A percentile compares a stretch with the other conserved stretches of the same genome.
These are phyloP conservation scores for Magnusiomyces tetraspermus DNA, from an alignment of 1,139 yeast genomes.

Conservation along the genomic window DNA sequence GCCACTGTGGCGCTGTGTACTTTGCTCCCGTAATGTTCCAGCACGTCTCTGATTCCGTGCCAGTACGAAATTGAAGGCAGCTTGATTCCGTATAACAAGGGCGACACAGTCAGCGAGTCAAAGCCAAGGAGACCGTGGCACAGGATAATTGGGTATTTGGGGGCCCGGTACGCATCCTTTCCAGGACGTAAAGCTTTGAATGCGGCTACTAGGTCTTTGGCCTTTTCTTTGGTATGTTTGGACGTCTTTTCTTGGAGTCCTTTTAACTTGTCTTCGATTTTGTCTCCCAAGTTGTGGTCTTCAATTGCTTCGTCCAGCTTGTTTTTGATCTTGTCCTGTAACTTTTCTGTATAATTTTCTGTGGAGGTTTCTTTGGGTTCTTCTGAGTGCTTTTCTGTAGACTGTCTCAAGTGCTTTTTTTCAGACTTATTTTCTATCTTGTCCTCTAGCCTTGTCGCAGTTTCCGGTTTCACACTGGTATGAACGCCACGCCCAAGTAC, in stretches of 20 bases:
- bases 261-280: too few relatives aligned
- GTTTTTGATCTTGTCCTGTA: too few relatives aligned
- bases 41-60: constrained; percentile 62
- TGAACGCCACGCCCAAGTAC: too few relatives aligned
- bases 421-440: too few relatives aligned
- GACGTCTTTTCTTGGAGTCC: neutral
- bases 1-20: constrained; percentile 74
- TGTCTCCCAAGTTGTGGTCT: too few relatives aligned
- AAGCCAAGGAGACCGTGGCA: constrained; percentile 86
- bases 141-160: constrained; percentile 53
- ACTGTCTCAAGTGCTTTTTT: too few relatives aligned
- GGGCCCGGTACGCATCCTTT: constrained; percentile 29
- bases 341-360: too few relatives aligned
- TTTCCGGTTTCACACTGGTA: too few relatives aligned
- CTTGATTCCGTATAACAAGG: constrained; percentile 18
- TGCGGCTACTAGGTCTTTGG: neutral
- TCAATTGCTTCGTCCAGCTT: too few relatives aligned
- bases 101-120: constrained; percentile 32
- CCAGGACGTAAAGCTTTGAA: neutral
- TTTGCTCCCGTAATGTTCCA: constrained; percentile 52
- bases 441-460: too few relatives aligned
- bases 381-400: too few relatives aligned
- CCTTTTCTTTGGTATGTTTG: neutral
- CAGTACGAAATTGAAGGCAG: constrained; percentile 53
- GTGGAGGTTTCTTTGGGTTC: too few relatives aligned